Evolutionary conservation across 1,284 basidiomycete genomes (phyloP), one percentile per base, ranked within the genome.

Genomic region (Moesziomyces antarcticus): DNA sequence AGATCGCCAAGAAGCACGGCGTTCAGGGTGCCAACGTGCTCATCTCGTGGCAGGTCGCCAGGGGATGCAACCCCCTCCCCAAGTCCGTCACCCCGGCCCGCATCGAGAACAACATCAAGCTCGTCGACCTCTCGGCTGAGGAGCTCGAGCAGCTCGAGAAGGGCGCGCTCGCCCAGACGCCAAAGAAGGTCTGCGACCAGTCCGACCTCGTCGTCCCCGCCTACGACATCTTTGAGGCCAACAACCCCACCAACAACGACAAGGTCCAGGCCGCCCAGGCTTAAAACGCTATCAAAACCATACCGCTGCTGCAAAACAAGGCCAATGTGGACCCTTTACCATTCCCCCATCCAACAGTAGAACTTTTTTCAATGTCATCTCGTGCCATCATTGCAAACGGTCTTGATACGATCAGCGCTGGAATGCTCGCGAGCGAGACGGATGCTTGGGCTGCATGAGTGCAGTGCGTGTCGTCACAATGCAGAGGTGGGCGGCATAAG

Each of bases 61-160:
- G 79, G 24, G 78, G 79, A 40, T 78, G 77, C 78, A 74, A 72
- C 62, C 65, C 75, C 10, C 61, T 81, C 11, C 67, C 75, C 57
- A 77, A 77, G 52, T 68, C 62, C 37, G 65, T 73, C 47, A 74
- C 61, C 14, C 70, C 73, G 1, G 21, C 53, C 1, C 67, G 76
- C 43, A 74, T 81, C 50, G 73, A 80, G 64, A 74, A 79, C 64
- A 78, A 77, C 52, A 49, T 79, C 50, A 77, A 74, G 59, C 67
- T 74, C 37, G 40, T 72, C 63, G 86, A 88, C 73, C 86, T 92
- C 41, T 86, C 85, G 73, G 78, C 88, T 60, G 88, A 89, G 20
- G 68, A 77, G 58, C 43, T 73, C 44, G 58, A 75, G 41, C 42
- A 71, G 35, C 56, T 75, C 37, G 74, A 78, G 66, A 56, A 69